phyloP scores from a whole-genome alignment of 75 land plant species.

The Gnetum montanum region DNA sequence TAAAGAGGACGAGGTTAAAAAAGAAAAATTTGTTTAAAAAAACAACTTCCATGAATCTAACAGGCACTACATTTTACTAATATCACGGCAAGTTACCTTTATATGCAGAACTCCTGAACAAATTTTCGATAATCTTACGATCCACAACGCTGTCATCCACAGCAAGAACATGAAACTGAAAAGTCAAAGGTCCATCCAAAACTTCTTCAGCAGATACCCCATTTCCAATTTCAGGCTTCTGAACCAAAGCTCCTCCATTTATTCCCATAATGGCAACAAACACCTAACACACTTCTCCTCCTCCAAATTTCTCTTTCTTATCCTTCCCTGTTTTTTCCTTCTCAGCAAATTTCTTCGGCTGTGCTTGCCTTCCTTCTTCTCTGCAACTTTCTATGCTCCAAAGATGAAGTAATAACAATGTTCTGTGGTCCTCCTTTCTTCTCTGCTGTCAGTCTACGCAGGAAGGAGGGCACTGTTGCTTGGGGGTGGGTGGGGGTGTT shows the following conservation, averaged over 20 bases:
- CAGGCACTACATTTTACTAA: no score
- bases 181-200: neutral
- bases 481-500: neutral
- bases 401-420: no score
- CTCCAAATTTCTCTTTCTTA: no score
- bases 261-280: neutral
- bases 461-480: neutral
- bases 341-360: no score
- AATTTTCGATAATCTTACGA: constrained; percentile 60
- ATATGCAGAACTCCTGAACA: constrained; percentile 56
- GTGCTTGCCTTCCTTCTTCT: no score
- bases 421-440: neutral
- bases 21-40: no score
- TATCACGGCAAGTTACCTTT: constrained; percentile 56
- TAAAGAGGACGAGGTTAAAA: no score
- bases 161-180: constrained; percentile 53
- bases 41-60: no score
- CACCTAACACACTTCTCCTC: neutral
- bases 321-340: no score
- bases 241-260: neutral
- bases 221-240: neutral
- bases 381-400: no score
- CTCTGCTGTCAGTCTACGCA: neutral
- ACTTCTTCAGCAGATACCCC: neutral
- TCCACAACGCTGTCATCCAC: constrained; percentile 79